Evolutionary conservation across 163 green algal genomes (phyloP).

Genomic region (Chloromonas sp.): DNA sequence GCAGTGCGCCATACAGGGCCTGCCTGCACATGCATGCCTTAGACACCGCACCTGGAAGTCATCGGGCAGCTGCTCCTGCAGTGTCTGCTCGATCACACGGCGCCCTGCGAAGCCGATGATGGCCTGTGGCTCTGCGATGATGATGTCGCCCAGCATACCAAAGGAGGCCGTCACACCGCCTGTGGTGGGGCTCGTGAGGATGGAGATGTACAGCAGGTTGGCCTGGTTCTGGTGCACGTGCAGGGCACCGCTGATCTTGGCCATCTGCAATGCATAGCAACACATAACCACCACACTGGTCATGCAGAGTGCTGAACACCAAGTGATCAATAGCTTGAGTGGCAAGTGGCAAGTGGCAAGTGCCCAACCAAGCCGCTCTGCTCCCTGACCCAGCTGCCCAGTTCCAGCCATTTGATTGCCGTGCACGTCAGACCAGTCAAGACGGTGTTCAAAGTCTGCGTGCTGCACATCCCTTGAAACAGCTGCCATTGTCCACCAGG

Average conservation of each 20-base stretch:
- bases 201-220: slow-evolving; percentile 63
- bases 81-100: slow-evolving; percentile 66
- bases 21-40: too few species aligned
- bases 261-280: slow-evolving; percentile 48
- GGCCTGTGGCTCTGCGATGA: slow-evolving; percentile 61
- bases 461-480: background rate
- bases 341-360: too few species aligned
- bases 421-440: background rate
- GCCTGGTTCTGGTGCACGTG: slow-evolving; percentile 62
- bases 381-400: background rate
- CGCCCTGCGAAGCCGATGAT: slow-evolving; percentile 72
- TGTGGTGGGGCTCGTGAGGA: slow-evolving; percentile 66
- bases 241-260: slow-evolving; percentile 59
- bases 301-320: background rate
- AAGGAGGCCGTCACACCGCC: slow-evolving; percentile 65
- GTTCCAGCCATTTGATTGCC: too few species aligned
- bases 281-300: background rate
- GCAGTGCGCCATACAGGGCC: too few species aligned
- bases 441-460: too few species aligned
- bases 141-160: slow-evolving; percentile 70
- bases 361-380: background rate
- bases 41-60: slow-evolving; percentile 46
- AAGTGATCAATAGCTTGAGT: too few species aligned
- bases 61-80: slow-evolving; percentile 56
- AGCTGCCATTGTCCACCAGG: background rate